These are phyloP conservation scores for Aspergillus avenaceus DNA, from an alignment of 495 filamentous ascomycete species.

Conservation along the genomic window DNA sequence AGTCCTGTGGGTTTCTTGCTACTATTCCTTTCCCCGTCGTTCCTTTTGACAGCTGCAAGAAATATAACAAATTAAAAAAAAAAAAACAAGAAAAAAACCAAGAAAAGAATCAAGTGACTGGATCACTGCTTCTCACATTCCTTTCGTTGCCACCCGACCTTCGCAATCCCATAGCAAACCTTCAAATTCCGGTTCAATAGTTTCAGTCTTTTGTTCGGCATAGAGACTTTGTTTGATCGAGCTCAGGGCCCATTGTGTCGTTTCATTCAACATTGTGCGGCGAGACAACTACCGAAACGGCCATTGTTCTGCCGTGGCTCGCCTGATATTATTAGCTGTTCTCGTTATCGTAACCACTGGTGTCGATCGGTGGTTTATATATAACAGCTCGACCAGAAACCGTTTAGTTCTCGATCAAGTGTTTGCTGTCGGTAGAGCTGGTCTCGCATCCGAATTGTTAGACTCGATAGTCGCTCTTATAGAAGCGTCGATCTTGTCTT, in stretches of 20 bases:
- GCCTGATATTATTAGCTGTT: too few relatives aligned
- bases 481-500: too few relatives aligned
- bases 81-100: too few relatives aligned
- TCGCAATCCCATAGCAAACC: conserved; percentile 12
- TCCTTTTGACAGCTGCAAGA: conserved; percentile 18
- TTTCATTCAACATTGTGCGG: too few relatives aligned
- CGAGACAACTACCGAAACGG: too few relatives aligned
- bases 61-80: conserved; percentile 13
- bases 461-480: neutral
- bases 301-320: too few relatives aligned
- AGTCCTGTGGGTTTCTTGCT: conserved; percentile 6
- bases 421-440: conserved; percentile 16
- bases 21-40: conserved; percentile 7
- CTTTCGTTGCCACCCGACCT: conserved; percentile 35
- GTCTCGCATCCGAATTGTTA: conserved; percentile 15
- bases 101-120: too few relatives aligned
- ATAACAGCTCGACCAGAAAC: neutral
- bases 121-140: conserved; percentile 33
- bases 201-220: too few relatives aligned
- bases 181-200: too few relatives aligned
- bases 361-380: neutral
- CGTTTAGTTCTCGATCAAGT: conserved; percentile 3
- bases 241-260: too few relatives aligned
- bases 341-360: neutral
- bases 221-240: too few relatives aligned